Evolutionary conservation across 2,329 filamentous ascomycete genomes (phyloP).

Genomic region (Ciborinia camelliae): DNA sequence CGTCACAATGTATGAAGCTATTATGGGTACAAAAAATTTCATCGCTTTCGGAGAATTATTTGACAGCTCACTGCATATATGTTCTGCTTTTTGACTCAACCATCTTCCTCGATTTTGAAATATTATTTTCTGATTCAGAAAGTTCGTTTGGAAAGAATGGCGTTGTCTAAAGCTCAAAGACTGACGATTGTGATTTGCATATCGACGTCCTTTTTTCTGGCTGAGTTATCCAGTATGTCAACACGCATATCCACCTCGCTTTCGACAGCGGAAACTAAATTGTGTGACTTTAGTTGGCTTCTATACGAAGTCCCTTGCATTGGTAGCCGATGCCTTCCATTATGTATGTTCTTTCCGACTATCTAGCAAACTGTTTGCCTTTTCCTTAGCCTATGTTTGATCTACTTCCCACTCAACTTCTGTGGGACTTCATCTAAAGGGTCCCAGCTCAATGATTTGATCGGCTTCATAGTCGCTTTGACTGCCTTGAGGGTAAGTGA

Average conservation of each 20-base stretch:
- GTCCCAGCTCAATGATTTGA: constrained; percentile 64
- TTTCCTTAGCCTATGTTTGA: not conserved
- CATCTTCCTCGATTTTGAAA: constrained; percentile 14
- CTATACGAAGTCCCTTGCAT: constrained; percentile 65
- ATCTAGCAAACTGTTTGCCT: constrained; percentile 6
- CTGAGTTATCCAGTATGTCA: constrained; percentile 44
- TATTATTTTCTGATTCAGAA: not conserved
- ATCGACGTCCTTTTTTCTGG: constrained; percentile 46
- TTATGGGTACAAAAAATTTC: constrained; percentile 6
- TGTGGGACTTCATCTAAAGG: constrained; percentile 12
- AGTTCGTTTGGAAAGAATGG: constrained; percentile 7
- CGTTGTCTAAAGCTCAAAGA: constrained; percentile 22
- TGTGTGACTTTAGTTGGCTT: constrained; percentile 53
- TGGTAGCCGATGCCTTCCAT: constrained; percentile 76
- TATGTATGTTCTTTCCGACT: constrained; percentile 50
- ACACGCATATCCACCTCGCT: not conserved
- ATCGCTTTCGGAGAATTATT: constrained; percentile 15
- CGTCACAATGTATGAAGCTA: not conserved
- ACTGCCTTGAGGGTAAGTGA: constrained; percentile 55
- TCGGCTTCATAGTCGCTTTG: constrained; percentile 66
- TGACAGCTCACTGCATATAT: constrained; percentile 19
- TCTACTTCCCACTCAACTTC: not conserved
- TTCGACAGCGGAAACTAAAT: constrained; percentile 3
- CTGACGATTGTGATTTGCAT: constrained; percentile 44
- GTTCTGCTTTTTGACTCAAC: constrained; percentile 16